Conservation (phyloP, 2,329 filamentous ascomycete species). For the Colletotrichum chrysophilum region DNA sequence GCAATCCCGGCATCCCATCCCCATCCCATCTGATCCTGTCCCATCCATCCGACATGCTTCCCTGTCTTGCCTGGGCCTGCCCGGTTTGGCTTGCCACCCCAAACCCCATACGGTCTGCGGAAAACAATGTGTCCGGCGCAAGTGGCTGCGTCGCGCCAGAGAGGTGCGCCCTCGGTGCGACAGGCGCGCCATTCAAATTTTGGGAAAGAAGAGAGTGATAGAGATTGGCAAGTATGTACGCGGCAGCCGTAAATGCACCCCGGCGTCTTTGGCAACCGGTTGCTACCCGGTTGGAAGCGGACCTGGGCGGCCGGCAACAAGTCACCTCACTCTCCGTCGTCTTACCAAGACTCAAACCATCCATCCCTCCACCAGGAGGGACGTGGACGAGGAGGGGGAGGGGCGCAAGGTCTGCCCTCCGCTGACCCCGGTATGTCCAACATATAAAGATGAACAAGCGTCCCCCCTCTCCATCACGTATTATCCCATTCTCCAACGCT, state of each 20-base stretch:
- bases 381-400: not conserved
- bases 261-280: not conserved
- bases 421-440: not conserved
- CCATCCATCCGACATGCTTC: not conserved
- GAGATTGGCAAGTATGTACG: not conserved
- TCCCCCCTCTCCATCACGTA: not conserved
- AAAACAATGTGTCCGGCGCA: not conserved
- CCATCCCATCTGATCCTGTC: not conserved
- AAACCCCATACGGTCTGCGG: not conserved
- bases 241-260: not conserved
- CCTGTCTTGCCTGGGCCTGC: not conserved
- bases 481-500: not conserved
- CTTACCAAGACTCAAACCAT: not conserved
- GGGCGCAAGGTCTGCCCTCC: not conserved
- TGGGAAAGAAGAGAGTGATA: not conserved
- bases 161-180: not conserved
- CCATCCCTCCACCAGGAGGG: not conserved
- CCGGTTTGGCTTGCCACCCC: not conserved
- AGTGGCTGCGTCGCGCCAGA: not conserved
- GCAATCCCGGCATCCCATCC: not conserved
- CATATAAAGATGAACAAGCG: constrained; percentile 12
- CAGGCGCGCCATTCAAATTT: not conserved
- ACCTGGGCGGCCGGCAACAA: not conserved
- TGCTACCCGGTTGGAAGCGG: not conserved
- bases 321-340: not conserved